phyloP scores from a whole-genome alignment of 2,329 filamentous ascomycete species.

The Xylaria multiplex region DNA sequence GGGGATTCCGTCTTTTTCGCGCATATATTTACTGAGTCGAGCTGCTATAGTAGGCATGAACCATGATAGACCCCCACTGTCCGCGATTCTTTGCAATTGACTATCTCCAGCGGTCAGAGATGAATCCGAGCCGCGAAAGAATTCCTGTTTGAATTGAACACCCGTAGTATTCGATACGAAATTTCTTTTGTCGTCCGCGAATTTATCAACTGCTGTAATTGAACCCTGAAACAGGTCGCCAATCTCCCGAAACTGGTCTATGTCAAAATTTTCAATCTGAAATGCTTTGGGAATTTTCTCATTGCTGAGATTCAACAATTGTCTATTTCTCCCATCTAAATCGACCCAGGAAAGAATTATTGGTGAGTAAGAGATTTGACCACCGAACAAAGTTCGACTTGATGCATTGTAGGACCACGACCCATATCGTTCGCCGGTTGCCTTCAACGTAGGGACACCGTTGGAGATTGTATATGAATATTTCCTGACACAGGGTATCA shows the following conservation, averaged over 20 bases:
- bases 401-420: slow-evolving; percentile 21
- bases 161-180: background rate
- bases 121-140: too few species aligned
- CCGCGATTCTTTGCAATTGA: background rate
- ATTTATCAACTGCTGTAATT: background rate
- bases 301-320: background rate
- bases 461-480: slow-evolving; percentile 20
- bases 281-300: background rate
- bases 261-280: too few species aligned
- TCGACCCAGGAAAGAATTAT: slow-evolving; percentile 3
- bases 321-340: background rate
- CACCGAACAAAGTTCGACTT: too few species aligned
- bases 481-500: slow-evolving; percentile 25
- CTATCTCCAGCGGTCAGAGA: too few species aligned
- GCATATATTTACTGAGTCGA: slow-evolving; percentile 1
- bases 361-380: too few species aligned
- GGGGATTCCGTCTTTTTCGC: slow-evolving; percentile 13
- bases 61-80: slow-evolving; percentile 9
- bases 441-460: slow-evolving; percentile 4
- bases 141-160: background rate
- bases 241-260: background rate
- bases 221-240: background rate
- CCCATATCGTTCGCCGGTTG: slow-evolving; percentile 9
- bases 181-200: background rate
- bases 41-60: slow-evolving; percentile 2